Evolutionary conservation across 345 rosid species (phyloP), one percentile per base, ranked within the genome.

Genomic region (Abelmoschus esculentus): DNA sequence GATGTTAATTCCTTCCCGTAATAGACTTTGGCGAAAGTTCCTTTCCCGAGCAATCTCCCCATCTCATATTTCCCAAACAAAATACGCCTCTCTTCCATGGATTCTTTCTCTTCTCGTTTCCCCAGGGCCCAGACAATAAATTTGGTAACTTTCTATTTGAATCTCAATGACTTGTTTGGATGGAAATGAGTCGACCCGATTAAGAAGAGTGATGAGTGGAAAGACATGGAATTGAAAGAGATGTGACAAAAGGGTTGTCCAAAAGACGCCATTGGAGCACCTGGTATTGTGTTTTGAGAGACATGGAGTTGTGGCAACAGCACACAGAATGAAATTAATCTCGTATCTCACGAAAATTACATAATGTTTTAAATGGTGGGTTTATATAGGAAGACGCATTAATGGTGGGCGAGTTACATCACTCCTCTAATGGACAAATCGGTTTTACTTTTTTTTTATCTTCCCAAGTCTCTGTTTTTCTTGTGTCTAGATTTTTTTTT

Each of bases 1-100:
- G 86, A 77, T 12, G 72, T 58, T 1, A 85, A 69, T 17, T 84
- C 77, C 22, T 78, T 85, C 15, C 90, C 96, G 29, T 84, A 79
- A 17, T 86, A 88, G 0, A 92, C 98, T 57, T 92, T 90, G 1
- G 96, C 97, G 75, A 92, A 90, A 58, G 89, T 84, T 1, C 98
- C 98, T 46, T 87, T 86, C 0, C 98, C 98, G 10, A 90, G 66
- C 2, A 92, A n/a, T 74, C 77, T 77, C 28, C 96, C 96, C 77
- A 87, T 76, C 73, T 78, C 83, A 74, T 92, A 90, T 73, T 83
- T 88, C 56, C 86, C 88, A 29, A 90, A 86, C 55, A 92, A 19
- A 19, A 77, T n/a, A 12, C 62, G 72, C 34, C 75, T 78, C 3
- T 73, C 65, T 68, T 78, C 83, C 32, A 73, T 73, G 28, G 34